Base-by-base conservation (phyloP, 2,329 filamentous ascomycete species). In the Cytospora chrysosperma region DNA sequence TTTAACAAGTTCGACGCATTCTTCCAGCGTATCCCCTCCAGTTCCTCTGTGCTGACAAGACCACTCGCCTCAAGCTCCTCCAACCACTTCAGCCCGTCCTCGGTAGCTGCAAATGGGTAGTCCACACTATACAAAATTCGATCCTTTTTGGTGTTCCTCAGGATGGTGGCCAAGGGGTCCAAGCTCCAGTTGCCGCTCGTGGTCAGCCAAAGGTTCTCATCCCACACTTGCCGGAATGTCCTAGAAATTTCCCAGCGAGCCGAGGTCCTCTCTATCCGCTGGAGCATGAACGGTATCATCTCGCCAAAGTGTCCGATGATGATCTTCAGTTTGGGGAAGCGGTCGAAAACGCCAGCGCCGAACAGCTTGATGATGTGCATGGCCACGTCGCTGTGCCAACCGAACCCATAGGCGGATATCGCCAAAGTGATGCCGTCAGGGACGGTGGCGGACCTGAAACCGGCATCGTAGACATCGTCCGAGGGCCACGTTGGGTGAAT, bases 171-270 rank as follows among this genome's bases (percentile, higher is more conserved):
- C 73, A 87, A 68, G 6, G 79, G 80, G 60, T 74, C 76, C 21
- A 85, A 64, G 30, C 78, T 78, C 71, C 81, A 85, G 62, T 81
- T 78, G 2, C 84, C 84, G 59, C 78, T 81, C 2, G 83, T 85
- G 1, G 84, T 86, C 28, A 88, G 70, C 79, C 82, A 86, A 13
- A 87, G 72, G 63, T 87, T 87, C 63, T 78, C 73, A 54, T 81
- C 76, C 77, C 81, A 88, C 2, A 86, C 81, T 15, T 82, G 74
- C 17, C 72, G 69, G 54, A 86, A 80, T 0, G 72, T 69, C 3
- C 76, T 67, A 62, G 72, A 62, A 63, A 72, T 71, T 15, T 72
- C 68, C 17, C 75, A 73, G 70, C 71, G 74, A 32, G 37, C n/a
- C 21, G 61, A 34, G 17, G 21, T 47, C 24, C 71, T 66, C 61